Conservation (phyloP, 2,329 filamentous ascomycete species). For the Penicillium sp. region DNA sequence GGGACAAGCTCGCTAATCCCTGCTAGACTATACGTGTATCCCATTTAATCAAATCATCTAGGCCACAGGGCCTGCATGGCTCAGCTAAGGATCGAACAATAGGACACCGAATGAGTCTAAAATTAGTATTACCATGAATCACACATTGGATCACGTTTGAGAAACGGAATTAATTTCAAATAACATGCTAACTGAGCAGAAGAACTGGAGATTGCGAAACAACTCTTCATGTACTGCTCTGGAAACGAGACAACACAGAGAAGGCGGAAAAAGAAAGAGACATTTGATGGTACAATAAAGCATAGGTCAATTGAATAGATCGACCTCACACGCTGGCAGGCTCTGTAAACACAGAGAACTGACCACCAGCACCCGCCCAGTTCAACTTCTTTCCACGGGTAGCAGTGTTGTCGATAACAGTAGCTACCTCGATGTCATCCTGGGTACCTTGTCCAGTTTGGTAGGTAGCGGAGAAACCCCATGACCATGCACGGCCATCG, state of each 20-base stretch:
- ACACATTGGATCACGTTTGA: not conserved
- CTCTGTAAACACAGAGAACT: constrained; percentile 56
- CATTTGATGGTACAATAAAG: constrained; percentile 1
- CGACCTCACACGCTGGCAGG: constrained; percentile 22
- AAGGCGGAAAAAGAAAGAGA: not conserved
- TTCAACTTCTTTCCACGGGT: constrained; percentile 71
- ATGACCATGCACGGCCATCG: constrained; percentile 69
- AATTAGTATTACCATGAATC: not conserved
- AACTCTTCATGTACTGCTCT: not conserved
- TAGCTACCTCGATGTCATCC: constrained; percentile 77
- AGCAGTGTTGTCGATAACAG: constrained; percentile 79
- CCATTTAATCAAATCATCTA: not conserved
- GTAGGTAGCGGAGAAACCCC: constrained; percentile 79
- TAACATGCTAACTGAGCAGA: not conserved
- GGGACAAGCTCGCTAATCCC: not conserved
- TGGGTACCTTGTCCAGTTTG: constrained; percentile 74
- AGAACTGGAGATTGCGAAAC: not conserved
- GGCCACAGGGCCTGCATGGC: not conserved
- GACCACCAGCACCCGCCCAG: constrained; percentile 82
- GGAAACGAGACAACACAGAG: not conserved
- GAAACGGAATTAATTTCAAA: not conserved
- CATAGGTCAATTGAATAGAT: not conserved
- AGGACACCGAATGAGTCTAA: not conserved
- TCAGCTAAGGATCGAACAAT: not conserved
- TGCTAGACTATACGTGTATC: not conserved